Percentiles rank a stretch among this genome's conserved stretches.
Evolutionary conservation across 306 rosid species (phyloP).

Genomic region (Notholithocarpus densiflorus): DNA sequence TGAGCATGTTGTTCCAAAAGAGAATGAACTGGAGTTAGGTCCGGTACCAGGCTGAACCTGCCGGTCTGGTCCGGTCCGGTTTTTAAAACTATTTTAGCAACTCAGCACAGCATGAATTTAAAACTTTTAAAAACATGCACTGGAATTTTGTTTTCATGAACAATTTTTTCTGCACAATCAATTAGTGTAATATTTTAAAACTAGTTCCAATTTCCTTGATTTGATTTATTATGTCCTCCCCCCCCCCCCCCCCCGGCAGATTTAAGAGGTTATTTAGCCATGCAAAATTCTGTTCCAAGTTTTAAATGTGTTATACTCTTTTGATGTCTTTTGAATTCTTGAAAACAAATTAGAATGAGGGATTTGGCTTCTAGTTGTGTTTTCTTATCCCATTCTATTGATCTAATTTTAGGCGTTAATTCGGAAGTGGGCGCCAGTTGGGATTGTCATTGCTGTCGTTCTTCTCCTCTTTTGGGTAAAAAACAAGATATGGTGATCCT

Average conservation of each 20-base stretch:
- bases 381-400: neutral
- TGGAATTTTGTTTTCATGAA: too few species aligned
- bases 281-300: neutral
- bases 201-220: neutral
- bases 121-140: too few species aligned
- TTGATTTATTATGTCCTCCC: neutral
- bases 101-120: too few species aligned
- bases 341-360: neutral
- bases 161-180: too few species aligned
- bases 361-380: neutral
- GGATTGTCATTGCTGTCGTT: constrained; percentile 90
- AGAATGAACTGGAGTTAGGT: too few species aligned
- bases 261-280: too few species aligned
- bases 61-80: accelerated
- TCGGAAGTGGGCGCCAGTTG: constrained; percentile 96
- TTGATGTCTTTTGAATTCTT: neutral
- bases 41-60: too few species aligned
- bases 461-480: constrained; percentile 94
- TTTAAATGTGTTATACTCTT: neutral
- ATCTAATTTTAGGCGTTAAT: constrained; percentile 67
- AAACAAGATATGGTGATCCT: constrained; percentile 77
- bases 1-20: too few species aligned
- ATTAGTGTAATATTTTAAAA: neutral
- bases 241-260: too few species aligned
- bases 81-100: too few species aligned